Conservation (phyloP, 2,329 filamentous ascomycete genomes). For the Verruconis gallopava region DNA sequence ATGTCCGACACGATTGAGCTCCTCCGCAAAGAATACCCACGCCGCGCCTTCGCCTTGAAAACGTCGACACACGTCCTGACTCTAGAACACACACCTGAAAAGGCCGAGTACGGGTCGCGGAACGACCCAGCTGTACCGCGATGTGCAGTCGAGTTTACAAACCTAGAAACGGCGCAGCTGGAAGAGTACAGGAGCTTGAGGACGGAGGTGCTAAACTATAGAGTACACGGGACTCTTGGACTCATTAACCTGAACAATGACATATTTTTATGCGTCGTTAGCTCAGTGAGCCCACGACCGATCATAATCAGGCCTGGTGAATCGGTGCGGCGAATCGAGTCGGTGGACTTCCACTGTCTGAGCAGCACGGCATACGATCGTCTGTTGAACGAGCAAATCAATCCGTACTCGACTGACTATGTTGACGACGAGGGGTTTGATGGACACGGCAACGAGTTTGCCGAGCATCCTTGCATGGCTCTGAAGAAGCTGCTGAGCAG, state of each 20-base stretch:
- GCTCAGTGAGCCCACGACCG: constrained; percentile 55
- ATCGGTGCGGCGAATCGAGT: constrained; percentile 74
- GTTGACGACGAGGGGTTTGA: constrained; percentile 42
- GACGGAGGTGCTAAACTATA: constrained; percentile 35
- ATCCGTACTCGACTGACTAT: constrained; percentile 41
- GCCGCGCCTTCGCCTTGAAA: constrained; percentile 76
- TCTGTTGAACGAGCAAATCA: constrained; percentile 46
- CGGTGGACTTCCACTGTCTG: constrained; percentile 83
- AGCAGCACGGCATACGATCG: constrained; percentile 80
- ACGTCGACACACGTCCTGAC: constrained; percentile 70
- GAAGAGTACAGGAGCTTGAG: constrained; percentile 65
- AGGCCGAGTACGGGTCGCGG: constrained; percentile 13
- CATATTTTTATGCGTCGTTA: constrained; percentile 85
- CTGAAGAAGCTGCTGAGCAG: constrained; percentile 85
- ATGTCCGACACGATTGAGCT: constrained; percentile 53
- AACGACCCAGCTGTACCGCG: constrained; percentile 29
- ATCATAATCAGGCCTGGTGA: constrained; percentile 78
- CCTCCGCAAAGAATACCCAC: constrained; percentile 73
- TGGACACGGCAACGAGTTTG: constrained; percentile 47
- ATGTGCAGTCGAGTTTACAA: constrained; percentile 84
- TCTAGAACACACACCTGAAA: constrained; percentile 46
- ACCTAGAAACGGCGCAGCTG: constrained; percentile 51
- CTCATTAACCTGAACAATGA: constrained; percentile 73
- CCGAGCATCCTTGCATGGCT: constrained; percentile 82
- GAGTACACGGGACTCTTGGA: constrained; percentile 75